A percentile compares a stretch with the other conserved stretches of the same genome.
Conservation (phyloP, 208 protist genomes). For the Histomonas meleagridis region DNA sequence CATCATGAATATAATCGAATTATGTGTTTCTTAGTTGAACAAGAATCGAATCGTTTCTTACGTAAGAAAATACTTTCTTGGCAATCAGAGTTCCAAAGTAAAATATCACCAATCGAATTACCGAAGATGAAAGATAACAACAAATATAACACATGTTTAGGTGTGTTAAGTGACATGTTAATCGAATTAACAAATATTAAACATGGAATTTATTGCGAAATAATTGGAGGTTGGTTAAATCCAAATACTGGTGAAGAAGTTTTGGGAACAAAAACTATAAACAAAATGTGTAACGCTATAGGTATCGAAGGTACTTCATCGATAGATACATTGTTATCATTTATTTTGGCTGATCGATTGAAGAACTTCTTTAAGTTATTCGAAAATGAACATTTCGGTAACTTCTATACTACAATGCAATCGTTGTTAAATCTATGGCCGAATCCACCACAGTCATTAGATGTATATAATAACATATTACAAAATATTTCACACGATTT, state of each 20-base stretch:
- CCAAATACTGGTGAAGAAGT: not conserved
- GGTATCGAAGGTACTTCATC: slow-evolving; percentile 31
- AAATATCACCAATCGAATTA: not conserved
- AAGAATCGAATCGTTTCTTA: not conserved
- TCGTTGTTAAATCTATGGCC: not conserved
- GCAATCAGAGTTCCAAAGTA: not conserved
- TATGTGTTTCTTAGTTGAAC: slow-evolving; percentile 17
- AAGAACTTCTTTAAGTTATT: not conserved
- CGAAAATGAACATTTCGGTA: not conserved
- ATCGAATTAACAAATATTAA: not conserved
- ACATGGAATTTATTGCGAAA: not conserved
- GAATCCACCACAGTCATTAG: not conserved
- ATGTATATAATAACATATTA: not conserved
- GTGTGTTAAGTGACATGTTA: not conserved
- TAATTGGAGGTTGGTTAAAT: not conserved
- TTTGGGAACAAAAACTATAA: not conserved
- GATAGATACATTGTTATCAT: not conserved
- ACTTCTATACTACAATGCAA: not conserved
- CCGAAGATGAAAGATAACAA: not conserved
- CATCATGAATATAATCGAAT: slow-evolving; percentile 29
- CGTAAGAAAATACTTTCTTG: not conserved
- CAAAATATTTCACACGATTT: not conserved
- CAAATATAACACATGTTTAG: not conserved
- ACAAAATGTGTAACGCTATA: not conserved
- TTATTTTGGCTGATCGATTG: not conserved